These are phyloP conservation scores for Coemansia sp. DNA, from an alignment of 192 early-diverging fungal species.

Conservation along the genomic window DNA sequence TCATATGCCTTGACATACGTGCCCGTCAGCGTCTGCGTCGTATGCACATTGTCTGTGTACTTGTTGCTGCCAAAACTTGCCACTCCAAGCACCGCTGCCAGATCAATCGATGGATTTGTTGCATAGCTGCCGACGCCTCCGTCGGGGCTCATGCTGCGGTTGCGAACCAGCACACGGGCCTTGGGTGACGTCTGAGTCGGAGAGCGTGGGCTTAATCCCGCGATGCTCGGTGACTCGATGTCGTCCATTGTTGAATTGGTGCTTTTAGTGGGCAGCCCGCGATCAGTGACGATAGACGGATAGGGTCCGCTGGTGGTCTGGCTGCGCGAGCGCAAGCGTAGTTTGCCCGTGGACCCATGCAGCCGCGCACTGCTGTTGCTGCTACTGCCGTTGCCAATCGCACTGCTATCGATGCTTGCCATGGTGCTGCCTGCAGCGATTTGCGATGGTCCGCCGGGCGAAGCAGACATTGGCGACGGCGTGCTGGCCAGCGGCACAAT, in stretches of 20 bases:
- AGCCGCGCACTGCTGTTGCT: background rate
- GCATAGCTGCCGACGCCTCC: background rate
- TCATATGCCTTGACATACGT: constrained; percentile 43
- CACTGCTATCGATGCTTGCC: constrained; percentile 1
- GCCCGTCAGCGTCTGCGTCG: constrained; percentile 53
- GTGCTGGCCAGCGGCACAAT: constrained; percentile 14
- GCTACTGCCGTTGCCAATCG: background rate
- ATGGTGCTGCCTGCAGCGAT: background rate
- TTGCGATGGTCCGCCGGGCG: background rate
- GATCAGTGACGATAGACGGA: constrained; percentile 3
- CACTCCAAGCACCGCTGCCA: constrained; percentile 42
- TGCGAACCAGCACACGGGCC: constrained; percentile 22
- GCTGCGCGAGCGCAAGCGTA: constrained; percentile 10
- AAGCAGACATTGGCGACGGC: background rate
- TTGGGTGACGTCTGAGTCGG: constrained; percentile 22
- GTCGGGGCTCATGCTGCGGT: constrained; percentile 13
- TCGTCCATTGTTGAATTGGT: background rate
- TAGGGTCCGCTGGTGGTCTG: constrained; percentile 10
- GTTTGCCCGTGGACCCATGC: background rate
- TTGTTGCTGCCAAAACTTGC: constrained; percentile 52
- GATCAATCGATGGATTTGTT: constrained; percentile 20
- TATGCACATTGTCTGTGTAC: constrained; percentile 51
- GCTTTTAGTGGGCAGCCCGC: background rate
- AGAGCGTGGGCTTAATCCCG: background rate
- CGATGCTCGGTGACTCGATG: background rate